Evolutionary conservation across 2,329 filamentous ascomycete species (phyloP).

Genomic region (Hymenoscyphus salicellus): DNA sequence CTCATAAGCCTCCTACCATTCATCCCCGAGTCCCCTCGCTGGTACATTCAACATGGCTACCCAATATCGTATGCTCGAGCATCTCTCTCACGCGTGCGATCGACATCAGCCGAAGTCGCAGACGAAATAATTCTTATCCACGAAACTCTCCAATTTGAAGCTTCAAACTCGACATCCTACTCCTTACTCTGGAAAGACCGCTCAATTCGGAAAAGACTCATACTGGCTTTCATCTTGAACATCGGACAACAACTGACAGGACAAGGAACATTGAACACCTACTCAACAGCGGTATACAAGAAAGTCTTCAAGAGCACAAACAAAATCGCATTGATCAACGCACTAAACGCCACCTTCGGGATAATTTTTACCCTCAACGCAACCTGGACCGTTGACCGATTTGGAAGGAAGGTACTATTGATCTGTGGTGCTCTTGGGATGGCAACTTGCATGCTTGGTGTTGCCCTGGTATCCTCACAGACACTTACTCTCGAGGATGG

Average conservation of each 20-base stretch:
- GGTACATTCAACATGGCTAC: constrained; percentile 60
- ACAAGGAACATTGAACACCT: constrained; percentile 69
- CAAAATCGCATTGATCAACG: constrained; percentile 68
- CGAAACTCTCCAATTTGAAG: constrained; percentile 68
- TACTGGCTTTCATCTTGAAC: constrained; percentile 64
- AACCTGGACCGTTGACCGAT: constrained; percentile 68
- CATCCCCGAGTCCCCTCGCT: constrained; percentile 65
- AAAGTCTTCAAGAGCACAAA: constrained; percentile 60
- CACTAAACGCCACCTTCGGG: constrained; percentile 67
- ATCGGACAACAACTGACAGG: constrained; percentile 70
- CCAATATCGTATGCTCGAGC: constrained; percentile 57
- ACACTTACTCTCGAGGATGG: constrained; percentile 52
- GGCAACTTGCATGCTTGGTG: constrained; percentile 66
- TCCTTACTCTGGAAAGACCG: constrained; percentile 66
- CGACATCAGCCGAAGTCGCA: constrained; percentile 64
- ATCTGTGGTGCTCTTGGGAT: constrained; percentile 67
- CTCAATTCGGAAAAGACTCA: constrained; percentile 64
- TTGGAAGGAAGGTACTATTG: constrained; percentile 66
- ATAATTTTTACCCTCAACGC: constrained; percentile 72
- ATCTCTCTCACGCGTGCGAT: constrained; percentile 58
- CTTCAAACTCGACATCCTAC: constrained; percentile 62
- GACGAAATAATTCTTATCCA: constrained; percentile 63
- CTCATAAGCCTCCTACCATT: constrained; percentile 61
- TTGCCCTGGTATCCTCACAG: constrained; percentile 52
- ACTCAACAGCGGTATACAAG: constrained; percentile 69